Conservation (phyloP, 140 eudicot genomes). For the Artemisia princeps region DNA sequence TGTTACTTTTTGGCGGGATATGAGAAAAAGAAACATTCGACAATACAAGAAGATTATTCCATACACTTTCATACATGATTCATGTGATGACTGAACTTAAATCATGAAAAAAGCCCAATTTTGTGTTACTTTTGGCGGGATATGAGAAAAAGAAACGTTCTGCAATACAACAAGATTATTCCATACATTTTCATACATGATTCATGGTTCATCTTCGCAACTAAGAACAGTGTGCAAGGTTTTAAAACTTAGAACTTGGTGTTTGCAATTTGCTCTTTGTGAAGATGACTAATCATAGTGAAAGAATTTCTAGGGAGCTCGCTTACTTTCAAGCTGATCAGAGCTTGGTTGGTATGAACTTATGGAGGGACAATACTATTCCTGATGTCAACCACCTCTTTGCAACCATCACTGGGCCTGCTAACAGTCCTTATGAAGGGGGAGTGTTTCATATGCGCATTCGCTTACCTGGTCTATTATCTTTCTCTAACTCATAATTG, state of each 20-base stretch:
- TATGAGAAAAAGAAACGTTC: neutral
- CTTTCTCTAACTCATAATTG: neutral
- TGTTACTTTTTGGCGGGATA: neutral
- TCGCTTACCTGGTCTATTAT: neutral
- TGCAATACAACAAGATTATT: neutral
- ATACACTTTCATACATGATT: neutral
- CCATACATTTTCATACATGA: neutral
- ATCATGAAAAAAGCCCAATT: neutral
- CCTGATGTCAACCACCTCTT: neutral
- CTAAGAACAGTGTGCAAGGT: too few relatives aligned
- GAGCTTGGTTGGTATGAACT: neutral
- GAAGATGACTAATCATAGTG: neutral
- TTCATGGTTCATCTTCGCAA: too few relatives aligned
- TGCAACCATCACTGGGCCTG: neutral
- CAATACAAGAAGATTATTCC: neutral
- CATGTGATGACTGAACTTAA: neutral
- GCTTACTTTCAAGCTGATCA: neutral
- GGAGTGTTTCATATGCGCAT: neutral
- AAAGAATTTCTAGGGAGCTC: neutral
- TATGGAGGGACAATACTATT: neutral
- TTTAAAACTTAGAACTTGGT: too few relatives aligned
- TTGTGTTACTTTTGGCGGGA: neutral
- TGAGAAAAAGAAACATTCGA: neutral
- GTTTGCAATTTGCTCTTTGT: neutral
- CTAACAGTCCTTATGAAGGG: neutral